Evolutionary conservation across 1,139 yeast genomes (phyloP).

Genomic region (Zhuliangozyma parablackwelliae): DNA sequence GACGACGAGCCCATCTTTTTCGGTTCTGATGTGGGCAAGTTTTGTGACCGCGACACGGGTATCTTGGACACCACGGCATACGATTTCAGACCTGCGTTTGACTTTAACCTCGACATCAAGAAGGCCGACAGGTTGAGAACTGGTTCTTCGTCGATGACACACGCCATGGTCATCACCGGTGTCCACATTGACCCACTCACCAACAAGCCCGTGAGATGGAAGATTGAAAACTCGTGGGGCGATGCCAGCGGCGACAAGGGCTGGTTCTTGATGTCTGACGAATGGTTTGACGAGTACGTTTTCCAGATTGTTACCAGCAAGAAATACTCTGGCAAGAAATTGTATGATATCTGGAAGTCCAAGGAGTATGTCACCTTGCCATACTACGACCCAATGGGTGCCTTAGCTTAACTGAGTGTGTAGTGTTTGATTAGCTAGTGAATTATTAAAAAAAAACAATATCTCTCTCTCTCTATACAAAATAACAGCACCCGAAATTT

Average conservation of each 20-base stretch:
- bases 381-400: conserved; percentile 85
- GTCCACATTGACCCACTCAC: conserved; percentile 49
- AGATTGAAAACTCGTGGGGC: conserved; percentile 89
- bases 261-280: conserved; percentile 74
- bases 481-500: too few relatives aligned
- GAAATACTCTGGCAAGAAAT: conserved; percentile 43
- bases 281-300: conserved; percentile 77
- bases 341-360: conserved; percentile 45
- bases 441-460: too few relatives aligned
- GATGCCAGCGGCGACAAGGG: conserved; percentile 70
- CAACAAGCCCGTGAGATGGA: conserved; percentile 63
- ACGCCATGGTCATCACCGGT: conserved; percentile 78
- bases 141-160: conserved; percentile 69
- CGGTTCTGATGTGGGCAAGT: conserved; percentile 80
- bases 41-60: conserved; percentile 55
- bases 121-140: conserved; percentile 48
- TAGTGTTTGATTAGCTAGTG: not conserved
- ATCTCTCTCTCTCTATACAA: too few relatives aligned
- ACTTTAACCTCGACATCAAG: not conserved
- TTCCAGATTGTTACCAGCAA: conserved; percentile 73
- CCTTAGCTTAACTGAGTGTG: conserved; percentile 48
- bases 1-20: conserved; percentile 75
- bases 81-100: conserved; percentile 55
- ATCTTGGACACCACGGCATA: conserved; percentile 66
- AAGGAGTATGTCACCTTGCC: conserved; percentile 59